Percentiles rank a stretch among this genome's conserved stretches.
Evolutionary conservation across 176 grass and related monocot species (phyloP).

Genomic region (Stipa capillata): DNA sequence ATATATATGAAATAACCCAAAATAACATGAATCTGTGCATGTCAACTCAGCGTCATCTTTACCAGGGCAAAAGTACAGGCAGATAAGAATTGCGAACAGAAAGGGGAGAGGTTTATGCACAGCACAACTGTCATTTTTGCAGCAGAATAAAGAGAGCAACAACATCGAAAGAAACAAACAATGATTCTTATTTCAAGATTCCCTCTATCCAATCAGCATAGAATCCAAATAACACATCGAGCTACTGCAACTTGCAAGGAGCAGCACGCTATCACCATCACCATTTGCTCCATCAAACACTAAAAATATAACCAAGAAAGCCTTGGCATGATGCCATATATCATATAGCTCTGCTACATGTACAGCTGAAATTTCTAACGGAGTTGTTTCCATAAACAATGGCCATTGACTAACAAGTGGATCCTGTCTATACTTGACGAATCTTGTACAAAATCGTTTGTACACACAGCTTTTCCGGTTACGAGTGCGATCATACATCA

Average conservation of each 20-base stretch:
- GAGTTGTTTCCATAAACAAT: not conserved
- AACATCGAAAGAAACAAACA: not conserved
- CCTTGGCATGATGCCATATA: not conserved
- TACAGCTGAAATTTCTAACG: not conserved
- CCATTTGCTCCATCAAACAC: not conserved
- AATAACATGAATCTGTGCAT: not conserved
- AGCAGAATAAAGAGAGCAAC: not conserved
- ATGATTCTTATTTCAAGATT: constrained; percentile 6
- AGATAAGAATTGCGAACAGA: not conserved
- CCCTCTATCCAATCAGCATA: not conserved
- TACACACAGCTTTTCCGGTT: constrained; percentile 16
- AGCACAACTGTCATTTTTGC: not conserved
- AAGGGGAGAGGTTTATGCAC: not conserved
- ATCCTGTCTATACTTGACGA: constrained; percentile 15
- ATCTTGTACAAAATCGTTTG: constrained; percentile 20
- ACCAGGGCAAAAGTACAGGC: not conserved
- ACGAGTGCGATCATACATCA: not conserved
- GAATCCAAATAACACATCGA: not conserved
- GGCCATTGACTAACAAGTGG: not conserved
- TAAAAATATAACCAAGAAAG: not conserved
- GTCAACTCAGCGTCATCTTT: not conserved
- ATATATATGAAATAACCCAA: not conserved
- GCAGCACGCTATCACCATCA: not conserved
- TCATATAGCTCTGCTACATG: constrained; percentile 12
- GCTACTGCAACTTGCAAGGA: not conserved